These are phyloP conservation scores for Simplicillium aogashimaense DNA, from an alignment of 2,329 filamentous ascomycete genomes.

Conservation along the genomic window DNA sequence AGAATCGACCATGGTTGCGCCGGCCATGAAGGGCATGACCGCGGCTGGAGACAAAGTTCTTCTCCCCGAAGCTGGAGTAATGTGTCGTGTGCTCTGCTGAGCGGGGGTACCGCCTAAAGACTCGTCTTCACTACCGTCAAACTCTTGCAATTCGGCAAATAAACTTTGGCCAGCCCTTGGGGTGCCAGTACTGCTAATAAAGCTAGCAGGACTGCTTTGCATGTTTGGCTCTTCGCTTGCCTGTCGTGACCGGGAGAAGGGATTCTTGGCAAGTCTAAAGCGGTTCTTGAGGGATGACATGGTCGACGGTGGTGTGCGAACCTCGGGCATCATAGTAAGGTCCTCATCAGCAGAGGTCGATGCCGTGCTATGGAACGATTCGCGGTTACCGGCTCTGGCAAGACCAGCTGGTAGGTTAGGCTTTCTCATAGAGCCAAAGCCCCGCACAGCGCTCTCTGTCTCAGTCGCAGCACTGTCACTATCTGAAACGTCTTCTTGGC, in stretches of 20 bases:
- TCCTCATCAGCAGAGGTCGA: conserved; percentile 78
- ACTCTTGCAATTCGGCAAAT: conserved; percentile 79
- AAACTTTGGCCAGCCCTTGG: conserved; percentile 61
- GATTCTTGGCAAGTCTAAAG: conserved; percentile 57
- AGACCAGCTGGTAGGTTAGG: conserved; percentile 28
- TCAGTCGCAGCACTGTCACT: conserved; percentile 72
- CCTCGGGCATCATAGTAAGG: conserved; percentile 42
- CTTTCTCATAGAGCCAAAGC: conserved; percentile 29
- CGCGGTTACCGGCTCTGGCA: conserved; percentile 39
- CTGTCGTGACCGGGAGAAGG: conserved; percentile 47
- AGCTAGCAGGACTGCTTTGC: conserved; percentile 50
- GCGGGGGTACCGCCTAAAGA: conserved; percentile 49
- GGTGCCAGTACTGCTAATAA: conserved; percentile 39
- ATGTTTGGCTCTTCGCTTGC: conserved; percentile 48
- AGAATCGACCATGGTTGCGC: conserved; percentile 47
- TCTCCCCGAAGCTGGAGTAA: conserved; percentile 37
- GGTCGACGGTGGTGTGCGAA: conserved; percentile 52
- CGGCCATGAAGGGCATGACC: conserved; percentile 38
- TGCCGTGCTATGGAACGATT: conserved; percentile 76
- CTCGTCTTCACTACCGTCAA: conserved; percentile 67
- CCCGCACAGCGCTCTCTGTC: conserved; percentile 73
- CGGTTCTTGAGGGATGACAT: conserved; percentile 60
- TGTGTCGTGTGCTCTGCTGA: conserved; percentile 33
- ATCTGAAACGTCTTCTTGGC: conserved; percentile 67
- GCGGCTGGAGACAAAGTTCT: conserved; percentile 35